Conservation (phyloP, 192 early-diverging fungal genomes). For the Gonapodya prolifera region DNA sequence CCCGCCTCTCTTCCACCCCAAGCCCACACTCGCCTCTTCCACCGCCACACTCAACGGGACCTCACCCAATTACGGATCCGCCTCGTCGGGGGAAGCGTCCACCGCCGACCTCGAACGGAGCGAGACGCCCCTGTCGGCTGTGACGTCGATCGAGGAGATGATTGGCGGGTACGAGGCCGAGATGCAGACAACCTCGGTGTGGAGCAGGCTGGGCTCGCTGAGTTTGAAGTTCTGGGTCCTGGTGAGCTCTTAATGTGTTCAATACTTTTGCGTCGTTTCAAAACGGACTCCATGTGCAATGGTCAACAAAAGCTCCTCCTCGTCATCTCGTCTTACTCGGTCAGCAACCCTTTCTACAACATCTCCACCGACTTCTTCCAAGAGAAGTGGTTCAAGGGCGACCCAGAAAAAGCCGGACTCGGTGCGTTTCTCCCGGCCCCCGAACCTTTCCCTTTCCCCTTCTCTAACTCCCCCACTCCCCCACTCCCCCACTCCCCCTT, state of each 20-base stretch:
- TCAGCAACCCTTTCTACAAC: constrained; percentile 42
- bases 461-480: background rate
- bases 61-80: background rate
- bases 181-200: background rate
- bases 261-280: background rate
- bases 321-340: background rate
- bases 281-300: background rate
- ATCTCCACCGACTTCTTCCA: constrained; percentile 46
- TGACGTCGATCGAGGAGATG: background rate
- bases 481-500: no score
- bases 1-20: background rate
- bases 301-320: no score
- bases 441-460: no score
- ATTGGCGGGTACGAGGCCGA: background rate
- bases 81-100: background rate
- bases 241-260: background rate
- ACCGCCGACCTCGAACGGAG: background rate
- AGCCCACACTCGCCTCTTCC: no score
- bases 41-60: background rate
- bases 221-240: background rate
- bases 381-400: constrained; percentile 33
- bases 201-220: background rate
- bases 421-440: background rate
- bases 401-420: constrained; percentile 32
- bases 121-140: background rate